Evolutionary conservation across 2,329 filamentous ascomycete species (phyloP), one percentile per base, ranked within the genome.

Genomic region (Malbranchea cinnamomea): DNA sequence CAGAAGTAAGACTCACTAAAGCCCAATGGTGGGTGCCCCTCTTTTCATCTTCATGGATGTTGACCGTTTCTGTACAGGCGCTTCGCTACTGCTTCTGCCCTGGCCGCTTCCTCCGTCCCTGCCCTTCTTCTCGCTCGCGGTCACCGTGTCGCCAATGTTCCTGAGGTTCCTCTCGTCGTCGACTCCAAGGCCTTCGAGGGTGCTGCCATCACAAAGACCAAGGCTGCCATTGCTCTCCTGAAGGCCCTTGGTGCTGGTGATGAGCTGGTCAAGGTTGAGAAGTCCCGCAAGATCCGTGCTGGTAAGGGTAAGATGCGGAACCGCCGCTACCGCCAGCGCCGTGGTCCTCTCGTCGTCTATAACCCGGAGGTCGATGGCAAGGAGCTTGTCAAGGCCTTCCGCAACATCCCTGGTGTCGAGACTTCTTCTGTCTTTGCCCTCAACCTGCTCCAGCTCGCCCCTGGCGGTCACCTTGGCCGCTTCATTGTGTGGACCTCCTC

Each of bases 401-500:
- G 89, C 73, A 98, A 98, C 78, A 80, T 98, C 56, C 75, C 89
- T 54, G 89, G 89, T 68, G 85, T 95, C 48, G 89, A 98, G 80
- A 93, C 84, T 46, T 85, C 72, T 56, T 78, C 85, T 48, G 85
- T 94, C 63, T 85, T 78, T 67, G 69, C 83, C 45, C 75, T 98
- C 54, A 94, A 95, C 76, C 85, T 95, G 54, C 83, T 98, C 61
- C 89, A 98, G 74, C 83, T 98, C 59, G 89, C 89, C 47, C 89
- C 89, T 49, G 89, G 89, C 73, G 91, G 89, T 54, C 89, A 98
- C 69, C 81, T 98, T 50, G 89, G 89, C 52, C 89, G 89, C 56
- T 98, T 98, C 76, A 74, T 98, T 63, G 73, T 98, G 74, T 98
- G 89, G 89, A 89, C 89, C 52, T 98, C 91, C 31, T 72, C 82